Conservation (phyloP, 257 asterid species). For the Nicotiana attenuata region DNA sequence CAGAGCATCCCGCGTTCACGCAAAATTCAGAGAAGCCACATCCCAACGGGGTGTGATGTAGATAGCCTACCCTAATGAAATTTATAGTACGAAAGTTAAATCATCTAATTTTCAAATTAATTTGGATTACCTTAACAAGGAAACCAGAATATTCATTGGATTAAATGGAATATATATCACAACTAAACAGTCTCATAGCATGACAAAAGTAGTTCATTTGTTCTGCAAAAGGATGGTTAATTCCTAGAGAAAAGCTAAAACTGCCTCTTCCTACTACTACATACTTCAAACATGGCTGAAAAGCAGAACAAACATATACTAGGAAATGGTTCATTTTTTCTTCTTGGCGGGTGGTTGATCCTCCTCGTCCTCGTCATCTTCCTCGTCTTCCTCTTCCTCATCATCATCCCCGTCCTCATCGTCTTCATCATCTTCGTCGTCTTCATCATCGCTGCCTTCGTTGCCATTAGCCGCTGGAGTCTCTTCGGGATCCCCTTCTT, state of each 20-base stretch:
- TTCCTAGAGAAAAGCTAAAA: slow-evolving; percentile 39
- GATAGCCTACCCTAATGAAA: too few species aligned
- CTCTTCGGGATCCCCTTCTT: slow-evolving; percentile 46
- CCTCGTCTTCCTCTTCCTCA: neutral
- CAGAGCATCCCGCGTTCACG: too few species aligned
- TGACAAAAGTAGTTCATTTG: slow-evolving; percentile 21
- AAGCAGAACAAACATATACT: slow-evolving; percentile 25
- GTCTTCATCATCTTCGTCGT: neutral
- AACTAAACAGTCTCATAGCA: slow-evolving; percentile 30
- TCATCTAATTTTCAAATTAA: neutral
- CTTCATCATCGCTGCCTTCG: neutral
- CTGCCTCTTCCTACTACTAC: slow-evolving; percentile 31
- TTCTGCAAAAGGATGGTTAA: slow-evolving; percentile 29
- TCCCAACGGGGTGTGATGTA: too few species aligned
- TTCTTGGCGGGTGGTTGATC: slow-evolving; percentile 89
- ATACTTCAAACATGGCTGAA: slow-evolving; percentile 39
- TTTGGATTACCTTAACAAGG: neutral
- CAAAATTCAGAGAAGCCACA: fast-evolving
- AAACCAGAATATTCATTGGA: neutral
- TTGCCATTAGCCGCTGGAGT: neutral
- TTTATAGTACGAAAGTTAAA: neutral
- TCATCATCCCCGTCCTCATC: neutral
- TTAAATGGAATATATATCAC: slow-evolving; percentile 12
- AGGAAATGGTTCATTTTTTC: slow-evolving; percentile 48
- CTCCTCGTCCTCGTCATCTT: slow-evolving; percentile 21